A percentile compares a stretch with the other conserved stretches of the same genome.
Evolutionary conservation across 1,284 basidiomycete genomes (phyloP).

Genomic region (Boletus mariae): DNA sequence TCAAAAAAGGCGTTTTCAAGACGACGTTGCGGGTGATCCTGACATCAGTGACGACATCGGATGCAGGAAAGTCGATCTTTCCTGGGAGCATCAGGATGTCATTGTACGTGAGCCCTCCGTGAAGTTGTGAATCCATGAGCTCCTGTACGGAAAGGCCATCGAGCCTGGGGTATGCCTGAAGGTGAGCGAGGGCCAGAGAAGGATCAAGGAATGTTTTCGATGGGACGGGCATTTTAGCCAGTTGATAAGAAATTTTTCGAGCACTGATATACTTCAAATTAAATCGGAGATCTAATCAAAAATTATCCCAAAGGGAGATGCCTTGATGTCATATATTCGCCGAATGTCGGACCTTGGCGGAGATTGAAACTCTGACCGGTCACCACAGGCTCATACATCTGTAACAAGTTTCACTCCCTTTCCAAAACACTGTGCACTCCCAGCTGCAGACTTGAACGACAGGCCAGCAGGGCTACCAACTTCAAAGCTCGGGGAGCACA

Average conservation of each 20-base stretch:
- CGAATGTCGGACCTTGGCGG: too few species aligned
- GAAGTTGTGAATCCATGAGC: slow-evolving; percentile 85
- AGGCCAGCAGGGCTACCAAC: too few species aligned
- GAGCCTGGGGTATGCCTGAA: slow-evolving; percentile 67
- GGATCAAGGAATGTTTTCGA: slow-evolving; percentile 51
- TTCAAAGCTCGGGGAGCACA: too few species aligned
- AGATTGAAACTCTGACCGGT: too few species aligned
- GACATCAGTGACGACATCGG: slow-evolving; percentile 80
- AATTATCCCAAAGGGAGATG: too few species aligned
- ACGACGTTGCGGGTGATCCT: slow-evolving; percentile 88
- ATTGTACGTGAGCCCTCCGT: slow-evolving; percentile 97
- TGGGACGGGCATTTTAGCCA: slow-evolving; percentile 35
- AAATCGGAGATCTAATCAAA: too few species aligned
- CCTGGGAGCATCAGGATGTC: slow-evolving; percentile 94
- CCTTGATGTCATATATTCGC: too few species aligned
- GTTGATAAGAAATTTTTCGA: neutral
- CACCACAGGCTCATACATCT: too few species aligned
- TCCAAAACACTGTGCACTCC: too few species aligned
- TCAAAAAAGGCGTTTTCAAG: slow-evolving; percentile 95
- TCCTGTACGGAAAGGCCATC: slow-evolving; percentile 88
- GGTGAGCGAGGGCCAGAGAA: slow-evolving; percentile 65
- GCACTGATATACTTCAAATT: too few species aligned
- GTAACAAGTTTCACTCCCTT: too few species aligned
- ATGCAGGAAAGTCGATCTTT: slow-evolving; percentile 91
- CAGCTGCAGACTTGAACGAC: too few species aligned